Conservation (phyloP, 2,329 filamentous ascomycete species). For the Coniochaeta sp. region DNA sequence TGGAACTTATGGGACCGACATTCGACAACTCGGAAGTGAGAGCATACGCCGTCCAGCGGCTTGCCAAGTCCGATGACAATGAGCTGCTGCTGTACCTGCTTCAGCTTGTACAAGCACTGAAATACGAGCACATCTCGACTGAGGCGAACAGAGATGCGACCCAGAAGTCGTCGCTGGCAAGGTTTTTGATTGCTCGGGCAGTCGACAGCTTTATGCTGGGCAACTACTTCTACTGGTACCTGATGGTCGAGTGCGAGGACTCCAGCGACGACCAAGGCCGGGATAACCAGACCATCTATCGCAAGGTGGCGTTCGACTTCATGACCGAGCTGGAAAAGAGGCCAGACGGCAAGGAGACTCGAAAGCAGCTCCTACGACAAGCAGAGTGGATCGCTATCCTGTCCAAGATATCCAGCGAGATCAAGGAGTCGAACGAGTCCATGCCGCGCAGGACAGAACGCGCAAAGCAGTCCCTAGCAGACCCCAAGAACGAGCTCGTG, state of each 20-base stretch:
- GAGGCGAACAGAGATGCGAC: constrained; percentile 54
- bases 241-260: constrained; percentile 96
- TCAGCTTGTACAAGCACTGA: constrained; percentile 91
- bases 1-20: constrained; percentile 86
- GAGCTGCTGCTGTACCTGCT: constrained; percentile 87
- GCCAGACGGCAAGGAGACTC: constrained; percentile 62
- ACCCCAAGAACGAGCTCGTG: constrained; percentile 84
- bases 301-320: constrained; percentile 91
- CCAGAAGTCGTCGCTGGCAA: constrained; percentile 76
- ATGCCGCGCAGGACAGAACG: constrained; percentile 75
- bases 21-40: constrained; percentile 85
- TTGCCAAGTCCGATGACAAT: constrained; percentile 87
- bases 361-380: constrained; percentile 74
- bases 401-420: constrained; percentile 81
- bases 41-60: constrained; percentile 84
- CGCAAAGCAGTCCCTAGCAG: constrained; percentile 75
- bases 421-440: constrained; percentile 72
- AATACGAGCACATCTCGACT: constrained; percentile 74
- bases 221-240: constrained; percentile 96
- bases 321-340: constrained; percentile 74
- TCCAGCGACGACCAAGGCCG: constrained; percentile 66
- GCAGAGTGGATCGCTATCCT: constrained; percentile 84
- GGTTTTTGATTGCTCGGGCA: constrained; percentile 82
- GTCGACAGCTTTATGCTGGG: constrained; percentile 84
- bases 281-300: constrained; percentile 77